Conservation (phyloP, 805 yeast species). For the Metschnikowia amazonensis region DNA sequence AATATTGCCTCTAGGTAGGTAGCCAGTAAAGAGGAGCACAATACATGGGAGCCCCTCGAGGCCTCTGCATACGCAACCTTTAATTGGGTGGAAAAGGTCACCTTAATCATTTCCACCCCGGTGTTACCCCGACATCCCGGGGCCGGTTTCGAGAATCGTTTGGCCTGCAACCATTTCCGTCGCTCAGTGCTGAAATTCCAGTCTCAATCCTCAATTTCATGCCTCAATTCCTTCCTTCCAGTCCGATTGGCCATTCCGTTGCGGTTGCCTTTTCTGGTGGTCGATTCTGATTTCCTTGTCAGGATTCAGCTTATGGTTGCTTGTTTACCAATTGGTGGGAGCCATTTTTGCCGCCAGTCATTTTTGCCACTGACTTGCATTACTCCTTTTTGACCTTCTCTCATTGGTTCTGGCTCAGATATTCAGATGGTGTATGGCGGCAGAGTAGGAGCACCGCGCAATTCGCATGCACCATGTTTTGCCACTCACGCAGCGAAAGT, state of each 20-base stretch:
- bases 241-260: too few relatives aligned
- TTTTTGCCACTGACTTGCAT: not conserved
- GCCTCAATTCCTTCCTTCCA: too few relatives aligned
- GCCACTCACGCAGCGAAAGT: conserved; percentile 1
- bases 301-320: too few relatives aligned
- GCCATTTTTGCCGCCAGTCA: not conserved
- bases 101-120: too few relatives aligned
- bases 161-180: too few relatives aligned
- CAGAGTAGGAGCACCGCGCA: not conserved
- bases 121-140: too few relatives aligned
- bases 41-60: not conserved
- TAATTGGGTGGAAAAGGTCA: not conserved
- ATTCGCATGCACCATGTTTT: not conserved
- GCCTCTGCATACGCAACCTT: not conserved
- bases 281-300: too few relatives aligned
- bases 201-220: too few relatives aligned
- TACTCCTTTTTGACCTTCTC: not conserved
- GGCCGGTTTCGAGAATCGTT: too few relatives aligned
- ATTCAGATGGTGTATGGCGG: conserved; percentile 1
- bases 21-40: not conserved
- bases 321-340: too few relatives aligned
- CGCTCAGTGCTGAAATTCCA: too few relatives aligned
- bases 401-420: not conserved
- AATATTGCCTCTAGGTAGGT: not conserved
- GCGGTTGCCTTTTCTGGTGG: too few relatives aligned